Evolutionary conservation across 768 basidiomycete species (phyloP).

Genomic region (Lactifluus rugatus): DNA sequence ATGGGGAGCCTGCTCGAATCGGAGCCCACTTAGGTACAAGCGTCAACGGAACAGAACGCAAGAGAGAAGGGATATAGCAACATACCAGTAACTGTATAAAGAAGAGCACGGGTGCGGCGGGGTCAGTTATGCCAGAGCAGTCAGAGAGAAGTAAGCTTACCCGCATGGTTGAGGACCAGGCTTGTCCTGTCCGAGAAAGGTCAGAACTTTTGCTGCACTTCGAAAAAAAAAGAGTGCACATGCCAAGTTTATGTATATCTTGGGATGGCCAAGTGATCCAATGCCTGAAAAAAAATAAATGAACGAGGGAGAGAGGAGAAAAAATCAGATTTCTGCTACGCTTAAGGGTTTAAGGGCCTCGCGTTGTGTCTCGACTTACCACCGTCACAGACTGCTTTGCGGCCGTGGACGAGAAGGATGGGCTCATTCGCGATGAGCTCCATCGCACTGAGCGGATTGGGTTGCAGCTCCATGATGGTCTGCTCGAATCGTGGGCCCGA

Average conservation of each 20-base stretch:
- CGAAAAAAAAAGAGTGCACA: slow-evolving; percentile 24
- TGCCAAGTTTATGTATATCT: slow-evolving; percentile 92
- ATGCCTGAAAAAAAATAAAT: slow-evolving; percentile 45
- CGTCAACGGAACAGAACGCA: background rate
- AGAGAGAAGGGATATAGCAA: background rate
- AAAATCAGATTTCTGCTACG: too few relatives aligned
- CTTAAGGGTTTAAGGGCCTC: too few relatives aligned
- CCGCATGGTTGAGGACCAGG: slow-evolving; percentile 83
- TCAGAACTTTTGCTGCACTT: background rate
- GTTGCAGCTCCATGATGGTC: slow-evolving; percentile 78
- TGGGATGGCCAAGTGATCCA: slow-evolving; percentile 93
- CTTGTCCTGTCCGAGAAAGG: slow-evolving; percentile 52
- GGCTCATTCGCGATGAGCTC: slow-evolving; percentile 82
- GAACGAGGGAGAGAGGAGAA: too few relatives aligned
- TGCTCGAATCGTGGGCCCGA: slow-evolving; percentile 88
- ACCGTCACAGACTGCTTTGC: slow-evolving; percentile 91
- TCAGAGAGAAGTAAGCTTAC: slow-evolving; percentile 40
- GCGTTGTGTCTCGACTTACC: slow-evolving; percentile 66
- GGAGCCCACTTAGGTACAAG: slow-evolving; percentile 55
- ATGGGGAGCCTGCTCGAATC: slow-evolving; percentile 79
- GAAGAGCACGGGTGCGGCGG: background rate
- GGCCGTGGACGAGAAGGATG: slow-evolving; percentile 65
- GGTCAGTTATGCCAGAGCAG: slow-evolving; percentile 3
- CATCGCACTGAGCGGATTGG: slow-evolving; percentile 85
- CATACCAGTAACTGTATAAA: slow-evolving; percentile 40